phyloP scores from a whole-genome alignment of 1,284 basidiomycete genomes.

The Wallemia mellicola region DNA sequence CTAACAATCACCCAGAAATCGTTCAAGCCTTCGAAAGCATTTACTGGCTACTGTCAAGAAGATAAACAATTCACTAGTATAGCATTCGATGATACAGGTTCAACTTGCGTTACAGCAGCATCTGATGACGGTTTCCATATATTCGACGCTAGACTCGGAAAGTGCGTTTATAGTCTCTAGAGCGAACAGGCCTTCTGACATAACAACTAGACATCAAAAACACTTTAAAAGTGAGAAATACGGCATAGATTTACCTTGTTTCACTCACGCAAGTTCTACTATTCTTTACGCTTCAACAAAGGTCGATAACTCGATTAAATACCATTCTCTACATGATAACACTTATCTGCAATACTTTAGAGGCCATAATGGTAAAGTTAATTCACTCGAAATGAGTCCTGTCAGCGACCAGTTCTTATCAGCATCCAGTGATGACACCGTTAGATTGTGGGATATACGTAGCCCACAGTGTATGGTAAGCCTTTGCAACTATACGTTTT shows the following conservation, averaged over 20 bases:
- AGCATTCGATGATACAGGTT: conserved; percentile 68
- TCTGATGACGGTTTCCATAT: conserved; percentile 78
- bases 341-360: conserved; percentile 83
- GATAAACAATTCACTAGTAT: conserved; percentile 36
- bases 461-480: conserved; percentile 37
- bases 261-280: conserved; percentile 62
- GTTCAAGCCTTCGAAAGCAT: background rate
- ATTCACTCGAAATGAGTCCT: conserved; percentile 72
- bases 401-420: conserved; percentile 87
- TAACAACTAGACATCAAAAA: conserved; percentile 29
- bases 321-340: conserved; percentile 84
- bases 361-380: conserved; percentile 57
- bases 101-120: conserved; percentile 53
- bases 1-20: background rate
- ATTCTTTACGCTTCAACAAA: conserved; percentile 83
- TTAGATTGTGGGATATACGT: conserved; percentile 87
- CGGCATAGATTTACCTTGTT: conserved; percentile 71
- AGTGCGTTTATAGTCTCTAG: conserved; percentile 31
- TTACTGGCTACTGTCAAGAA: background rate
- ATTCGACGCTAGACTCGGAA: conserved; percentile 65
- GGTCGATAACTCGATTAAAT: conserved; percentile 76
- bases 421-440: conserved; percentile 69
- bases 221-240: conserved; percentile 81
- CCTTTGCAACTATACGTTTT: no score
- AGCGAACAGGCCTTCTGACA: conserved; percentile 10